Evolutionary conservation across 805 yeast genomes (phyloP).

Genomic region (Metschnikowia aberdeeniae): DNA sequence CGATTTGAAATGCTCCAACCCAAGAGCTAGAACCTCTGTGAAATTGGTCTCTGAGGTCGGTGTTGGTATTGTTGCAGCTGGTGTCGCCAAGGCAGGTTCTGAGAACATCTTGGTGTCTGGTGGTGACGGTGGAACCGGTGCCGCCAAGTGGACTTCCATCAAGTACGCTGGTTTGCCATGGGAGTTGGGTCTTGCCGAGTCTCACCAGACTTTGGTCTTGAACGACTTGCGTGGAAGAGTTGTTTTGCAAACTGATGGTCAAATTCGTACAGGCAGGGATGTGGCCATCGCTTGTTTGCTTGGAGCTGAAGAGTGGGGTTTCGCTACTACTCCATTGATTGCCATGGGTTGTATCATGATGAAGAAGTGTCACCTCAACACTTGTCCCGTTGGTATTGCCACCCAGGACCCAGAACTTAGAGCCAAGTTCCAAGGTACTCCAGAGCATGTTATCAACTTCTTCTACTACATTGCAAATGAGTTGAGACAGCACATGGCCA

Average conservation of each 20-base stretch:
- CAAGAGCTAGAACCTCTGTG: slow-evolving; percentile 94
- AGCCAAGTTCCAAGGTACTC: slow-evolving; percentile 91
- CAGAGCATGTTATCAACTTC: slow-evolving; percentile 97
- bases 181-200: slow-evolving; percentile 97
- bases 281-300: slow-evolving; percentile 92
- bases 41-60: slow-evolving; percentile 97
- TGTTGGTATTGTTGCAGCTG: slow-evolving; percentile 98
- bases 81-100: slow-evolving; percentile 98
- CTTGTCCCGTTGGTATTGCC: slow-evolving; percentile 98
- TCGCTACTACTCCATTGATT: slow-evolving; percentile 94
- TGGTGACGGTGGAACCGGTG: slow-evolving; percentile 99
- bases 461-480: slow-evolving; percentile 93
- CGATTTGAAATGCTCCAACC: slow-evolving; percentile 94
- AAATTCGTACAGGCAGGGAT: slow-evolving; percentile 94
- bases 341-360: slow-evolving; percentile 97
- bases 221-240: slow-evolving; percentile 96
- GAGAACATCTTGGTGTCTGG: slow-evolving; percentile 95
- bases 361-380: slow-evolving; percentile 86
- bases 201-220: slow-evolving; percentile 94
- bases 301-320: slow-evolving; percentile 98
- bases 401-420: slow-evolving; percentile 95
- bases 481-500: slow-evolving; percentile 88
- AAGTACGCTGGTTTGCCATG: slow-evolving; percentile 97
- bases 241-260: slow-evolving; percentile 97
- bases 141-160: slow-evolving; percentile 95